Evolutionary conservation across 108 stramenopile species (phyloP), one percentile per base, ranked within the genome.

Genomic region (Cylindrotheca closterium): DNA sequence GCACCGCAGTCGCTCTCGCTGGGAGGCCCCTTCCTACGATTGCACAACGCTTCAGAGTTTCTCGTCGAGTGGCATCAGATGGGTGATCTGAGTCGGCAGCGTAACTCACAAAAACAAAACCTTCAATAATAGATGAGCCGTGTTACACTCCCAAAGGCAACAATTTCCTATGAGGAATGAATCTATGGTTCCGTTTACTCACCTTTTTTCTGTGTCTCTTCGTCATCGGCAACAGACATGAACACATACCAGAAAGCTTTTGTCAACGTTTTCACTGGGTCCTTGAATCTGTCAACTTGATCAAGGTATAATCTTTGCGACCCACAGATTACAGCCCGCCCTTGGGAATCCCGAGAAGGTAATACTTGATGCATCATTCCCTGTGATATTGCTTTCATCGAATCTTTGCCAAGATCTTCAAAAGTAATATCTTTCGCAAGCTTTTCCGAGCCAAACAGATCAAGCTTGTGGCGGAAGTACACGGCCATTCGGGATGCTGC

Each of bases 401-500:
- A 27, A 1, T 30, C 31, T 30, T 30, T 15, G 31, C 55, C 55
- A 30, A 57, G 3, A 73, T 15, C 48, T 52, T 34, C 4, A 52
- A 57, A 57, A 18, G 2, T 27, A 18, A 27, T 27, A n/a, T 12
- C 8, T 30, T 42, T 42, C 17, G 27, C 18, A 30, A 73, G 8
- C 30, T 52, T 34, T 2, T 70, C 74, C 5, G 51, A 26, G 3
- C 74, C 74, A 42, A 75, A 75, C 8, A 75, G 63, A 25, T 63
- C 59, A 2, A 61, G 62, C 32, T 75, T 75, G 26, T 27, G 25
- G 30, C 74, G 73, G 15, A 74, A 69, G 34, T 70, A 21, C 21
- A 30, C 12, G 0, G 60, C 58, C 47, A 79, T 34, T 0, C 69
- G 67, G 2, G 26, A 22, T 2, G 78, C 78, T 3, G 78, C 73